A percentile compares a stretch with the other conserved stretches of the same genome.
Evolutionary conservation across 2,329 filamentous ascomycete species (phyloP).

Genomic region (Cercospora zeina): DNA sequence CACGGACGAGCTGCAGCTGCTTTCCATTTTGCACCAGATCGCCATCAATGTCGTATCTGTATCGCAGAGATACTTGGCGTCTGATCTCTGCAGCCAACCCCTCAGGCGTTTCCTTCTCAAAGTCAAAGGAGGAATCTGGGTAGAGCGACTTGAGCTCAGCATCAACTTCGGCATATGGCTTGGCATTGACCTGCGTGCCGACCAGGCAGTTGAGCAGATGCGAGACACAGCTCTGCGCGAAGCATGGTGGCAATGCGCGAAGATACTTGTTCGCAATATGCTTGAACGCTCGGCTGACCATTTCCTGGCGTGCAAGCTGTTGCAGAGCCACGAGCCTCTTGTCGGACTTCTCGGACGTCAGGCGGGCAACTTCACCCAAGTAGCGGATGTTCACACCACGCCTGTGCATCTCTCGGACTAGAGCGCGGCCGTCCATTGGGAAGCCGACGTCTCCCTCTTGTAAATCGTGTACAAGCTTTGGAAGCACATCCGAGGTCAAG

Average conservation of each 20-base stretch:
- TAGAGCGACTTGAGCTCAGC: conserved; percentile 73
- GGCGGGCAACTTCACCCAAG: conserved; percentile 78
- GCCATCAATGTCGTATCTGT: conserved; percentile 69
- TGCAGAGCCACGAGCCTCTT: conserved; percentile 74
- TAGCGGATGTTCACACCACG: conserved; percentile 97
- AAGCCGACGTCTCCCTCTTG: conserved; percentile 92
- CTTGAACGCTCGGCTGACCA: conserved; percentile 95
- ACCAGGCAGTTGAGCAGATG: conserved; percentile 94
- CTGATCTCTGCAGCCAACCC: conserved; percentile 68
- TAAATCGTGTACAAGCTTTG: conserved; percentile 81
- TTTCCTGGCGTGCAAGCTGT: conserved; percentile 80
- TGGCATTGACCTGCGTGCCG: conserved; percentile 71
- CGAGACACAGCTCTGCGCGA: conserved; percentile 75
- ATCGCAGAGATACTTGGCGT: conserved; percentile 70
- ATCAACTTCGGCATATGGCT: conserved; percentile 76
- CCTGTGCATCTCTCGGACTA: conserved; percentile 88
- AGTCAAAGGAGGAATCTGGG: conserved; percentile 76
- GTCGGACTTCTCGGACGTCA: conserved; percentile 56
- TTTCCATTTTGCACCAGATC: conserved; percentile 69
- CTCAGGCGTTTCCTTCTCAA: conserved; percentile 75
- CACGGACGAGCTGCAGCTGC: conserved; percentile 81
- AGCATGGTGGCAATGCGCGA: conserved; percentile 73
- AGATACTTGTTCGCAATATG: conserved; percentile 80
- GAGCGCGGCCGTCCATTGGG: conserved; percentile 95
- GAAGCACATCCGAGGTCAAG: conserved; percentile 74